Base-by-base conservation (phyloP, 768 basidiomycete species). In the Russula emetica region DNA sequence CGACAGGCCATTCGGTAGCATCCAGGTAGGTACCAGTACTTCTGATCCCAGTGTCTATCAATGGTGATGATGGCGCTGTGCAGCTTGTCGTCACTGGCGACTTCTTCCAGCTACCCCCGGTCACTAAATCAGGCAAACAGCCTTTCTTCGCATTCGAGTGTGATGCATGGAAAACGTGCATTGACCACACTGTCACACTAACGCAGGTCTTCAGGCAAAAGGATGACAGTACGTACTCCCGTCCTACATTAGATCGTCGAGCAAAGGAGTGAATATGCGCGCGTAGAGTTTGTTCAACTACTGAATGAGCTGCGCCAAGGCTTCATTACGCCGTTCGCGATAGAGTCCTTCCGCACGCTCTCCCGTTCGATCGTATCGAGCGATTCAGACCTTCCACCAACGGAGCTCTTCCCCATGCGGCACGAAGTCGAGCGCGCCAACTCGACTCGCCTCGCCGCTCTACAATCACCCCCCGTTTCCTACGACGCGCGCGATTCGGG, bases 291-390 rank as follows among this genome's bases (percentile, higher is more conserved):
- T 68, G 80, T 90, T 64, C 79, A 83, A 58, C 82, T 90, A 72
- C 74, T 92, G n/a, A 91, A 91, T 71, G 83, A 88, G 72, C 83
- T 90, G 75, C 82, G 90, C 30, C 82, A 80, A 52, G 90, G 90
- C 0, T 72, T 70, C 5, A 78, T 88, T 30, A 79, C 81, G 0
- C 66, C 72, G 0, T 71, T 75, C 0, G 82, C 84, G 1, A 79
- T 82, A 38, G 62, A 61, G 18, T 77, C 74, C 30, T 87, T 88
- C 76, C 75, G 74, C 36, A 70, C 73, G 4, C 78, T 88, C 7
- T 74, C 78, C 0, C 75, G 83, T 6, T 69, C 75, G 55, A 8
- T 67, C 68, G 24, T 55, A 64, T 36, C 67, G 60, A 16, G 71
- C 71, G n/a, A 74, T 72, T 26, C 58, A 6, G 40, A 71, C 78